Percentiles rank a stretch among this genome's conserved stretches.
Conservation (phyloP, 2,329 filamentous ascomycete genomes). For the Cladosporium oxysporum region DNA sequence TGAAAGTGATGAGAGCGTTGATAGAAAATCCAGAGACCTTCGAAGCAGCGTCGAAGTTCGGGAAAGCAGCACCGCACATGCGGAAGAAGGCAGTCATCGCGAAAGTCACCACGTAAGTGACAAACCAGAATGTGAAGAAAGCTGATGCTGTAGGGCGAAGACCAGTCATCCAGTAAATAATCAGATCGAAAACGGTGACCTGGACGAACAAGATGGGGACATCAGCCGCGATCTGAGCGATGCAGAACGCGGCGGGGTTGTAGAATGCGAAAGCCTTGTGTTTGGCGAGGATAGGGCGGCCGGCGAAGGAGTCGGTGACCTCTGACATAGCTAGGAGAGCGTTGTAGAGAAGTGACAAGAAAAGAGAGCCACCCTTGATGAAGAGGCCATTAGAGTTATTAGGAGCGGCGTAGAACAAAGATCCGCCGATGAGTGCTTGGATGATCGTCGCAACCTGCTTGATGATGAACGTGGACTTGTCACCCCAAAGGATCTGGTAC, state of each 20-base stretch:
- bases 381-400: constrained; percentile 62
- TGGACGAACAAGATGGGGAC: constrained; percentile 60
- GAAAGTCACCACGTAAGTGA: constrained; percentile 50
- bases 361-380: constrained; percentile 62
- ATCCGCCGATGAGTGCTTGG: constrained; percentile 64
- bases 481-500: constrained; percentile 66
- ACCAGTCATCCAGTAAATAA: constrained; percentile 66
- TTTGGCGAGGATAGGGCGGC: constrained; percentile 49
- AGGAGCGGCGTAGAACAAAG: constrained; percentile 66
- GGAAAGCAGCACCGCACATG: constrained; percentile 41
- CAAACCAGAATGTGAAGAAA: constrained; percentile 65
- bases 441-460: constrained; percentile 60
- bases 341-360: constrained; percentile 65
- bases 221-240: constrained; percentile 54
- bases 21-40: constrained; percentile 36
- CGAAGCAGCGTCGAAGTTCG: constrained; percentile 36
- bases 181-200: constrained; percentile 58
- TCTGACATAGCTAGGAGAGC: constrained; percentile 66
- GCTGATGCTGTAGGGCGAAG: constrained; percentile 52
- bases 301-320: constrained; percentile 56
- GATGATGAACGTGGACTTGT: constrained; percentile 63
- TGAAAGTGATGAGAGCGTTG: constrained; percentile 31
- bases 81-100: constrained; percentile 48
- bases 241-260: constrained; percentile 49
- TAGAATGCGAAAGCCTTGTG: constrained; percentile 45